Conservation (phyloP, 768 basidiomycete species). For the Podaxis rugospora region DNA sequence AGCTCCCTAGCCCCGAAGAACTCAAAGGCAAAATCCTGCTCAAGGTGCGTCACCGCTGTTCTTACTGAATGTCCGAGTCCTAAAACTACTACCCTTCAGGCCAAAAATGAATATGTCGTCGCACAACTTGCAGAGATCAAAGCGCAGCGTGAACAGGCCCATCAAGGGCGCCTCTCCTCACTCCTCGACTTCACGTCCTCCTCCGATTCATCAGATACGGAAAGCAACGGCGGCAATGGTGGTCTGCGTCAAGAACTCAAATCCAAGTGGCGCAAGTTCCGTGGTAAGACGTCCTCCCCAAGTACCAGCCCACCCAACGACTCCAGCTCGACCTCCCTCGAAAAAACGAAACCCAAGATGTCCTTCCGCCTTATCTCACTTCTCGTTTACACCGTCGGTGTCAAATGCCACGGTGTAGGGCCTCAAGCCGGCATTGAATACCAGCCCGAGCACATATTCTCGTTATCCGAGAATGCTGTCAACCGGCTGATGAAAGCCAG, state of each 20-base stretch:
- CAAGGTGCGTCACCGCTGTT: constrained; percentile 49
- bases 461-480: constrained; percentile 80
- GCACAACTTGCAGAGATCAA: constrained; percentile 74
- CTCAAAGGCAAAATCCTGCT: constrained; percentile 76
- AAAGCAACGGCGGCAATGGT: neutral
- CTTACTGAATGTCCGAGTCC: neutral
- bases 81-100: constrained; percentile 28
- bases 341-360: constrained; percentile 57
- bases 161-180: constrained; percentile 39
- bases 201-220: constrained; percentile 12
- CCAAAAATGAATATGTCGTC: constrained; percentile 77
- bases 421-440: constrained; percentile 68
- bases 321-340: neutral
- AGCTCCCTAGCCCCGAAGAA: constrained; percentile 80
- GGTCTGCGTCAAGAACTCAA: constrained; percentile 19
- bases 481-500: constrained; percentile 70
- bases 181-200: constrained; percentile 12
- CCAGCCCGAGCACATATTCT: constrained; percentile 86
- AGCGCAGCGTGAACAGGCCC: constrained; percentile 55
- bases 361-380: constrained; percentile 68
- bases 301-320: constrained; percentile 13
- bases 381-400: constrained; percentile 92
- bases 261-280: constrained; percentile 22
- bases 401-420: constrained; percentile 90
- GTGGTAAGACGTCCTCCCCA: constrained; percentile 12